phyloP scores from a whole-genome alignment of 2,329 filamentous ascomycete species.

The Raffaelea ambrosiae region DNA sequence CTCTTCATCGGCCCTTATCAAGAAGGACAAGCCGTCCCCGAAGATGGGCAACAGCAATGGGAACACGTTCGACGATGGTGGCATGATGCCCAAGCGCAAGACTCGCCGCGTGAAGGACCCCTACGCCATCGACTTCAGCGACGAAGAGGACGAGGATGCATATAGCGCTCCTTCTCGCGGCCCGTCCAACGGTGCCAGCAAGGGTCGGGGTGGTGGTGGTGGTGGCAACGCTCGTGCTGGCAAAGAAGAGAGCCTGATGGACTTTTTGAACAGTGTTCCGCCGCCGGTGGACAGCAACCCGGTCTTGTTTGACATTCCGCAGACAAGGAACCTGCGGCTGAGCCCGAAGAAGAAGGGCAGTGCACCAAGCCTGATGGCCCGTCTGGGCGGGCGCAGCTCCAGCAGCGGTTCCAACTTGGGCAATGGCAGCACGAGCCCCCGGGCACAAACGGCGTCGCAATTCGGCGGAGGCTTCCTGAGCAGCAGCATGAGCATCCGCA shows the following conservation, averaged over 20 bases:
- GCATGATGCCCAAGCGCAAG: slow-evolving; percentile 60
- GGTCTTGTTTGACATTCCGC: slow-evolving; percentile 24
- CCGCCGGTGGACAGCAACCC: slow-evolving; percentile 47
- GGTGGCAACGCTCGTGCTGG: slow-evolving; percentile 28
- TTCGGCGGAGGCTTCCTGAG: background rate
- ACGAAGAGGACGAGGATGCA: slow-evolving; percentile 49
- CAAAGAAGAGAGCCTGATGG: slow-evolving; percentile 60
- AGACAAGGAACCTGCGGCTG: slow-evolving; percentile 21
- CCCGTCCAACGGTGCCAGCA: slow-evolving; percentile 8
- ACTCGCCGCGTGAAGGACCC: slow-evolving; percentile 76
- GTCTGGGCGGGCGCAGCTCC: slow-evolving; percentile 32
- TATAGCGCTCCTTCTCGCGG: slow-evolving; percentile 25
- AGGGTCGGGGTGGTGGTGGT: slow-evolving; percentile 28
- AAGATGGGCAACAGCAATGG: background rate
- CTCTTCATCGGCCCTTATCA: slow-evolving; percentile 65
- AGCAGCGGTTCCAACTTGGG: background rate
- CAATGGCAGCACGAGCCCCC: slow-evolving; percentile 17
- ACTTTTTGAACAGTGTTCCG: slow-evolving; percentile 63
- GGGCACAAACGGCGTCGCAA: slow-evolving; percentile 18
- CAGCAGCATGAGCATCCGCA: slow-evolving; percentile 1
- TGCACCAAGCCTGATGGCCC: slow-evolving; percentile 52
- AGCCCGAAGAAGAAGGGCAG: slow-evolving; percentile 56
- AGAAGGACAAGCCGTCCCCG: slow-evolving; percentile 17
- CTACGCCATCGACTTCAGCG: slow-evolving; percentile 81
- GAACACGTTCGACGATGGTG: slow-evolving; percentile 38